Evolutionary conservation across 805 yeast species (phyloP).

Genomic region (Yarrowia keelungensis): DNA sequence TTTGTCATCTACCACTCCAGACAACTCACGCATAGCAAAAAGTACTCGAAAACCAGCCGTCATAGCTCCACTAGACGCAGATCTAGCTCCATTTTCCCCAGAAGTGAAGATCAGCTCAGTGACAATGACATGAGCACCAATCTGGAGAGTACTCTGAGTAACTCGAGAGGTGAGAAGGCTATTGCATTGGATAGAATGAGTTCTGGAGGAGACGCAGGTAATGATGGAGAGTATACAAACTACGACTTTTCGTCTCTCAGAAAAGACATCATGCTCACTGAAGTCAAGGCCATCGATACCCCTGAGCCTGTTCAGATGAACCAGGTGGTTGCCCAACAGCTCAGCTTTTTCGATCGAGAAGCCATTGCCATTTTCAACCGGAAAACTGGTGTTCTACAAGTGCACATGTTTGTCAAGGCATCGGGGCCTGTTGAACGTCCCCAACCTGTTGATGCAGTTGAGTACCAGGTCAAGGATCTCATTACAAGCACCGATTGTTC

Average conservation of each 20-base stretch:
- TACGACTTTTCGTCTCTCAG: slow-evolving; percentile 49
- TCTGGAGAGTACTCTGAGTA: slow-evolving; percentile 42
- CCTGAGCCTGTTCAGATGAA: slow-evolving; percentile 44
- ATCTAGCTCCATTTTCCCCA: slow-evolving; percentile 40
- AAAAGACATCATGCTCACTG: slow-evolving; percentile 76
- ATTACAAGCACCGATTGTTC: slow-evolving; percentile 50
- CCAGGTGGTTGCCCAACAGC: slow-evolving; percentile 47
- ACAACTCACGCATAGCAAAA: slow-evolving; percentile 47
- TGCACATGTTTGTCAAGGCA: slow-evolving; percentile 58
- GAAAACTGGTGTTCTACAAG: slow-evolving; percentile 54
- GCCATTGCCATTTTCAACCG: slow-evolving; percentile 64
- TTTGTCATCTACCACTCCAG: slow-evolving; percentile 65
- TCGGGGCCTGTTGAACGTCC: slow-evolving; percentile 49
- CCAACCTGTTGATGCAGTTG: slow-evolving; percentile 50
- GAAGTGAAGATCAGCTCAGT: slow-evolving; percentile 30
- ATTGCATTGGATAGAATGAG: slow-evolving; percentile 41
- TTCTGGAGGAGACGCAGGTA: slow-evolving; percentile 47
- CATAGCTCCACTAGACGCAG: slow-evolving; percentile 40
- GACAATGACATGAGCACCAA: slow-evolving; percentile 41
- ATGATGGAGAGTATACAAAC: slow-evolving; percentile 18
- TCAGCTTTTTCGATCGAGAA: slow-evolving; percentile 63
- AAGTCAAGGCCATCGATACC: slow-evolving; percentile 54
- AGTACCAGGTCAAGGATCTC: slow-evolving; percentile 48
- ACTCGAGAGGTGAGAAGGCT: slow-evolving; percentile 42
- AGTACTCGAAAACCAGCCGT: slow-evolving; percentile 33